These are phyloP conservation scores for Cercospora berteroae DNA, from an alignment of 2,329 filamentous ascomycete species.

Conservation along the genomic window DNA sequence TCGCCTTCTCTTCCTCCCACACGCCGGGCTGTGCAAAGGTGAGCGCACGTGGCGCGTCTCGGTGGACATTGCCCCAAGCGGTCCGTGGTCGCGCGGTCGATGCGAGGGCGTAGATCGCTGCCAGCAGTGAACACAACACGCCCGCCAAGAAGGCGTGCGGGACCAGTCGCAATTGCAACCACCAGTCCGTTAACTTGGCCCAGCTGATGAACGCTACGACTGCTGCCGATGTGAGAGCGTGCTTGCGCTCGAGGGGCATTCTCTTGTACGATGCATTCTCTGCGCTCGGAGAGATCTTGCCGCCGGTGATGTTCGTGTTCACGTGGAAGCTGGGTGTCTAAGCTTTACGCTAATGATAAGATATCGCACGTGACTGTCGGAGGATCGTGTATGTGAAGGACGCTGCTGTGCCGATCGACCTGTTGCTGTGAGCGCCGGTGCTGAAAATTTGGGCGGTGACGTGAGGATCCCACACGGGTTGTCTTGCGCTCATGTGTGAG, in stretches of 20 bases:
- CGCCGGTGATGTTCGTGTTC: background rate
- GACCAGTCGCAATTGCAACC: slow-evolving; percentile 77
- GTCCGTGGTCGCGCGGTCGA: slow-evolving; percentile 55
- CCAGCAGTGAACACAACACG: too few species aligned
- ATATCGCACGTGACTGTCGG: background rate
- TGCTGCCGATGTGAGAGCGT: slow-evolving; percentile 66
- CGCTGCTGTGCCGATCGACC: too few species aligned
- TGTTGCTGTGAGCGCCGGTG: too few species aligned
- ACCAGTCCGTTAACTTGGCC: slow-evolving; percentile 80
- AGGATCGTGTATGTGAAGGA: too few species aligned
- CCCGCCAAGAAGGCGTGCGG: slow-evolving; percentile 91
- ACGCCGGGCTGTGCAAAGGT: slow-evolving; percentile 39
- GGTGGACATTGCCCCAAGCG: background rate
- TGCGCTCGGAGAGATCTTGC: background rate
- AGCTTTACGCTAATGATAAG: background rate
- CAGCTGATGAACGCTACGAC: slow-evolving; percentile 80
- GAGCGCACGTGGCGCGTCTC: slow-evolving; percentile 23
- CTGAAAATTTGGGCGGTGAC: too few species aligned
- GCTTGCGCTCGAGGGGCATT: slow-evolving; percentile 70
- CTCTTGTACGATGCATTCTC: slow-evolving; percentile 21
- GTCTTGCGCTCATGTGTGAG: too few species aligned
- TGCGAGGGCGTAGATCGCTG: slow-evolving; percentile 58
- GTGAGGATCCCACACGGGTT: too few species aligned
- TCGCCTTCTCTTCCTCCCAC: slow-evolving; percentile 70
- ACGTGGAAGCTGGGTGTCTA: background rate